Conservation (phyloP, 1,284 basidiomycete genomes). For the Ceratobasidium theobromae region DNA sequence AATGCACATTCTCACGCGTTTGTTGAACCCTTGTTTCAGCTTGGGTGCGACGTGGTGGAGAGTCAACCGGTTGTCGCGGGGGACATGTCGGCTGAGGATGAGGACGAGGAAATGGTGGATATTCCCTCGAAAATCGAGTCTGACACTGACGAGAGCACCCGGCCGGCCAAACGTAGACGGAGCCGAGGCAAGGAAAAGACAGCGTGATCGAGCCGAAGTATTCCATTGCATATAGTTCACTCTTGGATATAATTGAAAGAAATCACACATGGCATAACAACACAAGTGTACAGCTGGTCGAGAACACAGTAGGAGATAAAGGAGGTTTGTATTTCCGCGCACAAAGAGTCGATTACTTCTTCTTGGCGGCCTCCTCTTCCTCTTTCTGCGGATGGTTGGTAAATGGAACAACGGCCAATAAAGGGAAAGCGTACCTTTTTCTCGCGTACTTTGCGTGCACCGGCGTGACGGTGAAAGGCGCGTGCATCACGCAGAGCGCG, state of each 20-base stretch:
- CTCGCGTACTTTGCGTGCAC: slow-evolving; percentile 77
- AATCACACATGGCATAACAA: slow-evolving; percentile 32
- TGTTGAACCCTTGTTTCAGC: neutral
- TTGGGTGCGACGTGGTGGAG: slow-evolving; percentile 8
- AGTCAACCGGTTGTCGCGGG: neutral
- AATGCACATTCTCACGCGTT: neutral
- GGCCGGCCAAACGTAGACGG: neutral
- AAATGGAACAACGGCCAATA: slow-evolving; percentile 12
- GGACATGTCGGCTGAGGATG: neutral
- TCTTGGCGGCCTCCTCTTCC: slow-evolving; percentile 90
- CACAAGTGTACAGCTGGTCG: slow-evolving; percentile 29
- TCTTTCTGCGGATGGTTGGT: slow-evolving; percentile 60
- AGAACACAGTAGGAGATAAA: slow-evolving; percentile 3
- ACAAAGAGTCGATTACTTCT: slow-evolving; percentile 64
- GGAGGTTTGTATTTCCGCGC: neutral
- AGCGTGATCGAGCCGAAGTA: neutral
- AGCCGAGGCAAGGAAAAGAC: neutral
- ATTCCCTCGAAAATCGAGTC: neutral
- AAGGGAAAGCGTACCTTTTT: slow-evolving; percentile 62
- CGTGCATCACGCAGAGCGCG: slow-evolving; percentile 86
- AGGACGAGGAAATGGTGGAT: neutral
- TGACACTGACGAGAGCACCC: neutral
- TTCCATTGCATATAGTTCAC: neutral
- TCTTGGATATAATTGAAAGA: slow-evolving; percentile 32
- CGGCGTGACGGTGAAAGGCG: slow-evolving; percentile 83